These are phyloP conservation scores for Penicillium hordei DNA, from an alignment of 2,329 filamentous ascomycete species.

Conservation along the genomic window DNA sequence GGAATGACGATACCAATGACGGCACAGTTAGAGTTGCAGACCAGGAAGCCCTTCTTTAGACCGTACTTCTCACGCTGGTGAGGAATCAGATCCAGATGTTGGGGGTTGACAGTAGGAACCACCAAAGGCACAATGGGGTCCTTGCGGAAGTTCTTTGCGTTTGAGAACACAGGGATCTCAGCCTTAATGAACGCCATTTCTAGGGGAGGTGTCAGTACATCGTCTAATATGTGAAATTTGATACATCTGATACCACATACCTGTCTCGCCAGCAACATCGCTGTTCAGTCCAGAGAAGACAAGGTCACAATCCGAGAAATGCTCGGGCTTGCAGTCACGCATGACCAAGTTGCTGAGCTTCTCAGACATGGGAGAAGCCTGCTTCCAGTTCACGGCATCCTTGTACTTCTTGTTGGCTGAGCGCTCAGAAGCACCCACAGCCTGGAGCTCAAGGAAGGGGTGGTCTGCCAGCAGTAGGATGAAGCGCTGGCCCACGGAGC, in stretches of 20 bases:
- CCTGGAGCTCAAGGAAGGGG: conserved; percentile 81
- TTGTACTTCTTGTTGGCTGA: conserved; percentile 93
- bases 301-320: conserved; percentile 87
- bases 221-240: not conserved
- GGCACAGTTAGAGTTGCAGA: conserved; percentile 98
- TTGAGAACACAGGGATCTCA: conserved; percentile 90
- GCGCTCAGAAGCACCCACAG: conserved; percentile 82
- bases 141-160: conserved; percentile 94
- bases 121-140: conserved; percentile 89
- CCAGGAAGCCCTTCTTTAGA: conserved; percentile 82
- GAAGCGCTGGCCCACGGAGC: conserved; percentile 92
- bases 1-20: conserved; percentile 96
- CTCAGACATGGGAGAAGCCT: conserved; percentile 76
- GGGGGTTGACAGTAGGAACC: conserved; percentile 90
- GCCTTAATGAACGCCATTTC: conserved; percentile 89
- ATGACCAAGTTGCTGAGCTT: conserved; percentile 77
- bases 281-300: conserved; percentile 92
- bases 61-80: conserved; percentile 74
- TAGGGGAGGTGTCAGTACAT: conserved; percentile 35
- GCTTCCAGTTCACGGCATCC: conserved; percentile 95
- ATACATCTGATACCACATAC: conserved; percentile 50
- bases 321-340: conserved; percentile 75
- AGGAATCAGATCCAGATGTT: conserved; percentile 83
- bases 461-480: conserved; percentile 88
- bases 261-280: conserved; percentile 87